Percentiles rank a stretch among this genome's conserved stretches.
Evolutionary conservation across 192 early-diverging fungal genomes (phyloP).

Genomic region (Coemansia sp.): DNA sequence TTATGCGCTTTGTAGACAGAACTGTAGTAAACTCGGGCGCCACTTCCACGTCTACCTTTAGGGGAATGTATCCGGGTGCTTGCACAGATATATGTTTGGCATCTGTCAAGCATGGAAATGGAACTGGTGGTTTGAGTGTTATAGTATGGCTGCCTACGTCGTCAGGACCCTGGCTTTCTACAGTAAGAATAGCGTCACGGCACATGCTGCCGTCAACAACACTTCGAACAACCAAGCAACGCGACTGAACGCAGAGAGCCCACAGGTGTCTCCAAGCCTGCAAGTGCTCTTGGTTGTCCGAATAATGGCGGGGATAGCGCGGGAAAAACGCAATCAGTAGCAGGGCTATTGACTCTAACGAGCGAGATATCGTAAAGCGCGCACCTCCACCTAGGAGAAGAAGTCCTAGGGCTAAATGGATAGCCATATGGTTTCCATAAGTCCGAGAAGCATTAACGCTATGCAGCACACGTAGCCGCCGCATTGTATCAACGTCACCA

Average conservation of each 20-base stretch:
- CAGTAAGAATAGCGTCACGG: constrained; percentile 9
- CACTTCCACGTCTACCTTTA: constrained; percentile 10
- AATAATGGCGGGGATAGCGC: constrained; percentile 31
- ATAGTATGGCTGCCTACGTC: background rate
- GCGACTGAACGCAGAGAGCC: constrained; percentile 40
- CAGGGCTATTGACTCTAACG: constrained; percentile 28
- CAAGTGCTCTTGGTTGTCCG: constrained; percentile 43
- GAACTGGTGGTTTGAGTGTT: constrained; percentile 8
- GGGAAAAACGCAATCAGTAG: constrained; percentile 40
- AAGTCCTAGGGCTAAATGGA: constrained; percentile 43
- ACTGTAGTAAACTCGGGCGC: background rate
- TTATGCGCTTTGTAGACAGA: constrained; percentile 4
- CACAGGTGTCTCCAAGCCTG: constrained; percentile 51
- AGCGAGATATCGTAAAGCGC: constrained; percentile 34
- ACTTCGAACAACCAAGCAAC: constrained; percentile 39
- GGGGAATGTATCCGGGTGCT: constrained; percentile 32
- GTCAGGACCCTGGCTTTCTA: background rate
- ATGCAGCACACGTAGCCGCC: constrained; percentile 57
- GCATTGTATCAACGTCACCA: constrained; percentile 63
- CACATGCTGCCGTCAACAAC: constrained; percentile 24
- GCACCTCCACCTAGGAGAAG: constrained; percentile 43
- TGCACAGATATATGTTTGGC: constrained; percentile 3
- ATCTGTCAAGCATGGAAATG: constrained; percentile 11
- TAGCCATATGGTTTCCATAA: constrained; percentile 49
- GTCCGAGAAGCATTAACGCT: constrained; percentile 18